Evolutionary conservation across 768 basidiomycete species (phyloP).

Genomic region (Roridomyces roridus): DNA sequence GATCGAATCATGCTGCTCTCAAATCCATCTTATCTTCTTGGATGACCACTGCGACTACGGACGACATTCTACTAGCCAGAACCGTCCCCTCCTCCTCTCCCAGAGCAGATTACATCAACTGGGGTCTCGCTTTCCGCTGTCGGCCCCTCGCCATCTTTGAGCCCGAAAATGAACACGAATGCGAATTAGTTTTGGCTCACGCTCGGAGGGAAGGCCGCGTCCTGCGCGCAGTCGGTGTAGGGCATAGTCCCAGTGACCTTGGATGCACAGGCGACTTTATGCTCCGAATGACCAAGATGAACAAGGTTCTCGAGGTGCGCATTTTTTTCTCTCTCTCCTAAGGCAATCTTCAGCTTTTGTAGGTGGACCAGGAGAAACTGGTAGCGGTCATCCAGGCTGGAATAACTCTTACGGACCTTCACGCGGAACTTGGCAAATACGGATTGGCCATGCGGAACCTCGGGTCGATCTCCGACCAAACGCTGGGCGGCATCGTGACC

Average conservation of each 20-base stretch:
- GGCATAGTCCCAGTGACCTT: conserved; percentile 94
- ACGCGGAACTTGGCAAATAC: conserved; percentile 65
- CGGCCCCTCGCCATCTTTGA: conserved; percentile 76
- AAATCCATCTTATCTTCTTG: too few species aligned
- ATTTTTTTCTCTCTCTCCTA: background rate
- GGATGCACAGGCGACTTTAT: conserved; percentile 90
- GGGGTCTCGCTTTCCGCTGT: conserved; percentile 84
- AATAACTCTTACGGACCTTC: conserved; percentile 78
- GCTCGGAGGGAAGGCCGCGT: conserved; percentile 74
- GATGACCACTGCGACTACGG: conserved; percentile 17
- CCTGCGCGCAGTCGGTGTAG: conserved; percentile 86
- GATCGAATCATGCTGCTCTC: too few species aligned
- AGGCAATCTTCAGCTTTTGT: background rate
- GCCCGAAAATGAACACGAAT: conserved; percentile 74
- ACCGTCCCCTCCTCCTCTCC: conserved; percentile 51
- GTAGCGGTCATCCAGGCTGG: conserved; percentile 80
- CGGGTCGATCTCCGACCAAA: conserved; percentile 97
- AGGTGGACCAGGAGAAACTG: conserved; percentile 77
- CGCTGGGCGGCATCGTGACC: conserved; percentile 88
- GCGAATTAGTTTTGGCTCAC: conserved; percentile 78
- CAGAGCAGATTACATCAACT: conserved; percentile 58
- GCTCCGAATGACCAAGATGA: conserved; percentile 79
- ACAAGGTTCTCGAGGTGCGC: conserved; percentile 79
- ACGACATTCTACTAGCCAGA: conserved; percentile 60
- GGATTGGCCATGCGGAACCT: conserved; percentile 89